These are phyloP conservation scores for Xylaria sp. DNA, from an alignment of 2,329 filamentous ascomycete genomes.

Conservation along the genomic window DNA sequence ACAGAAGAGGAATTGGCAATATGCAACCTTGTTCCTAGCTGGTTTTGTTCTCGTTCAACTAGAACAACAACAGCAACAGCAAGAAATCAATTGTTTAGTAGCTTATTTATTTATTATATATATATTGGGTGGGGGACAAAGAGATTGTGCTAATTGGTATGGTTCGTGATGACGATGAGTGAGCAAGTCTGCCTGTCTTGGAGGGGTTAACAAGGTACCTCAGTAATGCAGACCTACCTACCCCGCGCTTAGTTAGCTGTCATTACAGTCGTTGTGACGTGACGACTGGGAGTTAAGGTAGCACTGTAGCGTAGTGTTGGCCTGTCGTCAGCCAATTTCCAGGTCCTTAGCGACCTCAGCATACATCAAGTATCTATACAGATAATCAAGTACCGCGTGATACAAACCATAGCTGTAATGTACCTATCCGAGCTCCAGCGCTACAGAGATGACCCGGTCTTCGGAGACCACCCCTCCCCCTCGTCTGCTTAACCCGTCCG, in stretches of 20 bases:
- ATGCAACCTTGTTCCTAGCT: background rate
- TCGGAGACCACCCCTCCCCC: conserved; percentile 8
- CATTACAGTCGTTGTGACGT: conserved; percentile 6
- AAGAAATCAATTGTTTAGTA: background rate
- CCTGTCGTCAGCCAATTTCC: background rate
- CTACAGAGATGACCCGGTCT: conserved; percentile 10
- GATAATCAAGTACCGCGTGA: background rate
- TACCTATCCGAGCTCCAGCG: background rate
- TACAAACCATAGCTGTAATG: background rate
- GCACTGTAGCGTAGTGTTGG: background rate
- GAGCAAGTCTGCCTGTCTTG: conserved; percentile 4
- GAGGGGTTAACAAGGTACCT: background rate
- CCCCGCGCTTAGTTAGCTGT: conserved; percentile 16
- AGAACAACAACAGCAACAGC: background rate
- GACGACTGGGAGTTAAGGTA: background rate
- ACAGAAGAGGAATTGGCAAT: background rate
- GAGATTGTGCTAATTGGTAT: no score
- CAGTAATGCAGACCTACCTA: background rate
- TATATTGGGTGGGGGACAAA: background rate
- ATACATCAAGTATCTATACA: background rate
- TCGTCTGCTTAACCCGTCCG: background rate
- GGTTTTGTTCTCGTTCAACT: background rate
- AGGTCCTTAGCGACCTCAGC: background rate
- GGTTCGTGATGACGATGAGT: conserved; percentile 28
- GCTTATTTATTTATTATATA: conserved; percentile 5